Percentiles rank a stretch among this genome's conserved stretches.
phyloP scores from a whole-genome alignment of 148 eudicot species.

The Vaccinium vitisidaea region DNA sequence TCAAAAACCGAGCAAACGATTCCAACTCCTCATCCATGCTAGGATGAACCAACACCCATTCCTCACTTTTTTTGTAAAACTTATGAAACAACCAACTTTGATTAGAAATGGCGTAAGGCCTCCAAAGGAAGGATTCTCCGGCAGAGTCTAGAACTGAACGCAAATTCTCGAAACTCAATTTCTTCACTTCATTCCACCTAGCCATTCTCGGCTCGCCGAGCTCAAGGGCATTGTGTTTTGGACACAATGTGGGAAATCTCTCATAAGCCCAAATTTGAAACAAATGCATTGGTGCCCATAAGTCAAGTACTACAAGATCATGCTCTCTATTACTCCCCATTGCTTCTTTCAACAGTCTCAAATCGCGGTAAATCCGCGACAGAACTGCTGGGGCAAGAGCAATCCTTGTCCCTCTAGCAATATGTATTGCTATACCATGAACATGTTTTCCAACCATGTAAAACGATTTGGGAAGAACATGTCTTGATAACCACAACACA shows the following conservation, averaged over 20 bases:
- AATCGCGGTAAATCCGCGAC: slow-evolving; percentile 38
- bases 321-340: neutral
- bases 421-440: slow-evolving; percentile 31
- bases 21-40: slow-evolving; percentile 21
- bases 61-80: slow-evolving; percentile 23
- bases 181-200: slow-evolving; percentile 35
- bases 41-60: slow-evolving; percentile 15
- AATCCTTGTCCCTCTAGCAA: slow-evolving; percentile 34
- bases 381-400: slow-evolving; percentile 47
- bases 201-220: slow-evolving; percentile 38
- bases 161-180: neutral
- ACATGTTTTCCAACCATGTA: slow-evolving; percentile 8
- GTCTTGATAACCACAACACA: slow-evolving; percentile 41
- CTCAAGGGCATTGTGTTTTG: slow-evolving; percentile 20
- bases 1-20: slow-evolving; percentile 32
- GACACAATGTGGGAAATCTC: slow-evolving; percentile 41
- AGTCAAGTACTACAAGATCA: neutral
- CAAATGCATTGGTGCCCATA: slow-evolving; percentile 39
- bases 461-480: neutral
- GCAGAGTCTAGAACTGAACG: neutral
- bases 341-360: slow-evolving; percentile 33
- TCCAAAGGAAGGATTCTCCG: slow-evolving; percentile 28
- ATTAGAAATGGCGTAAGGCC: slow-evolving; percentile 31
- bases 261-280: slow-evolving; percentile 68
- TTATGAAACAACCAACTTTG: slow-evolving; percentile 17